phyloP scores from a whole-genome alignment of 345 rosid genomes.

The Euphorbia tirucalli region DNA sequence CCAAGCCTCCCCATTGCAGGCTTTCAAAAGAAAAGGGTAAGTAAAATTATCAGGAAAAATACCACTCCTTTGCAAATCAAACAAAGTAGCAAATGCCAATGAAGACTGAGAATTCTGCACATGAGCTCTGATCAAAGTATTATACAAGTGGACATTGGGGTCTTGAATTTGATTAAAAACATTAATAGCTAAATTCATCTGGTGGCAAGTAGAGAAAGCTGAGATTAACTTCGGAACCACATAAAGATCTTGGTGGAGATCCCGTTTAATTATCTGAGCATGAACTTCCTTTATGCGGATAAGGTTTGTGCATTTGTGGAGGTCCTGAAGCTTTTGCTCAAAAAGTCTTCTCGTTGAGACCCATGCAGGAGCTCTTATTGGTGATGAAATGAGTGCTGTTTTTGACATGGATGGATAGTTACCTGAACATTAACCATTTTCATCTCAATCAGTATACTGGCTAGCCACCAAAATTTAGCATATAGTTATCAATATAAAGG shows the following conservation, averaged over 20 bases:
- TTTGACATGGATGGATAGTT: constrained; percentile 16
- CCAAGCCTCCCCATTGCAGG: constrained; percentile 50
- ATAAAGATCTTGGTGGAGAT: constrained; percentile 53
- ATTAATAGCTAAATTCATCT: constrained; percentile 45
- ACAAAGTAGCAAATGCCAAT: constrained; percentile 58
- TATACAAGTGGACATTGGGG: constrained; percentile 60
- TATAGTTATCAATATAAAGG: too few species aligned
- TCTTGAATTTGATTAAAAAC: constrained; percentile 59
- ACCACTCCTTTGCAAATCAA: constrained; percentile 58
- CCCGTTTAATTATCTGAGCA: constrained; percentile 61
- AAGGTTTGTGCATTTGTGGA: constrained; percentile 64
- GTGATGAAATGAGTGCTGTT: constrained; percentile 34
- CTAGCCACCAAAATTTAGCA: too few species aligned
- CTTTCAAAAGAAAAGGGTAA: constrained; percentile 76
- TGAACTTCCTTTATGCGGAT: constrained; percentile 62
- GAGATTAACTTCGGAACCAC: constrained; percentile 69
- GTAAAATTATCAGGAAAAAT: constrained; percentile 71
- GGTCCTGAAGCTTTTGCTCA: constrained; percentile 64
- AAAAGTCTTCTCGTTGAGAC: constrained; percentile 61
- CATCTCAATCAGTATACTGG: too few species aligned
- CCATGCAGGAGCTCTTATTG: constrained; percentile 67
- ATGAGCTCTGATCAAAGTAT: constrained; percentile 65
- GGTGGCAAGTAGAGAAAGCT: constrained; percentile 63
- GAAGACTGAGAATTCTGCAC: constrained; percentile 47
- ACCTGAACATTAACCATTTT: constrained; percentile 5